Base-by-base conservation (phyloP, 1,284 basidiomycete species). In the Amylostereum areolatum region DNA sequence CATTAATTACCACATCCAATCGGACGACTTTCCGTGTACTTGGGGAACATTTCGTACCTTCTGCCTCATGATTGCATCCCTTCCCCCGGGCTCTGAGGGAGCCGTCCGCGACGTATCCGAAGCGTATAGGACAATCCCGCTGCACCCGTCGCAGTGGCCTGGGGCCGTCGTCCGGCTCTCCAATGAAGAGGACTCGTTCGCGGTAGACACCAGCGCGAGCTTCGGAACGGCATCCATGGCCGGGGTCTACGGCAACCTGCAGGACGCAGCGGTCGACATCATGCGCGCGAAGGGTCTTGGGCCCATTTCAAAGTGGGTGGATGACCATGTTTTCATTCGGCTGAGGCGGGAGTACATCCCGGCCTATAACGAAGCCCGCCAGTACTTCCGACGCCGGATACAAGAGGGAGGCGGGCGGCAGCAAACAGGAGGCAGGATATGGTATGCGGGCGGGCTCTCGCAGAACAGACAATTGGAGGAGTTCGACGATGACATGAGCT, bases 1-100 rank as follows among this genome's bases (percentile, higher is more conserved):
- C 0, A 64, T 76, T 34, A 77, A 74, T 48, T 62, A 49, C 0
- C 8, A 33, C 12, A 67, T 71, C 6, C 34, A 69, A 28, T 55
- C 70, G 0, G 45, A 62, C n/a, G 8, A 55, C 1, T 76, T 63
- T 51, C 69, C 66, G 0, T 71, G 66, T 52, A 64, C 63, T 0
- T 75, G 69, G 69, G 71, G 72, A 0, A 68, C 70, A 1, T 73
- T 74, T 47, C 10, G 46, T 0, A 51, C 59, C 0, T 50, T 68
- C 0, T 59, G 52, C 0, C 40, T 63, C 0, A 10, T 69, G 66
- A 51, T 70, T 2, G 57, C 64, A 2, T 43, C 36, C 3, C 63
- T 67, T 4, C 67, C 66, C 5, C 50, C 54, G 0, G 66, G 69
- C 0, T 50, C 64, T 0, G 62, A 67, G 47, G 68, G 63, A 0